These are phyloP conservation scores for Pseudogymnoascus sp. DNA, from an alignment of 2,329 filamentous ascomycete species.

Conservation along the genomic window DNA sequence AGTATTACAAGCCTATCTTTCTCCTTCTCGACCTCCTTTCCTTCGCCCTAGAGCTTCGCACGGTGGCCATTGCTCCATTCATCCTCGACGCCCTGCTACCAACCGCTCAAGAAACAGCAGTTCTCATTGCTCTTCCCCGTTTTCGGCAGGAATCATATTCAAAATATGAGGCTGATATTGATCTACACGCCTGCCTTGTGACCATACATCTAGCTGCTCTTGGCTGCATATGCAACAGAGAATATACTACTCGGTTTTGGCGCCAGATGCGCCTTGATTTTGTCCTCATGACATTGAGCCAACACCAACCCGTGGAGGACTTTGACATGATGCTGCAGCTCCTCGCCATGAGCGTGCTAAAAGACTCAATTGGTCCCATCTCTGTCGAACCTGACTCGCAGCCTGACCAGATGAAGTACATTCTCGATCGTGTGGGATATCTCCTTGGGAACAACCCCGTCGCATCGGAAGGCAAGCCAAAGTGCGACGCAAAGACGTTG, in stretches of 20 bases:
- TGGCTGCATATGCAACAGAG: conserved; percentile 41
- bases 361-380: conserved; percentile 59
- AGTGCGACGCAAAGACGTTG: conserved; percentile 19
- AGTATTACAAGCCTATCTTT: conserved; percentile 51
- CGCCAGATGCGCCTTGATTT: conserved; percentile 56
- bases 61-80: conserved; percentile 47
- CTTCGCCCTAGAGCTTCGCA: conserved; percentile 55
- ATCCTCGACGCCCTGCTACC: conserved; percentile 50
- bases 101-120: conserved; percentile 47
- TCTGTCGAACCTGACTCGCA: conserved; percentile 33
- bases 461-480: conserved; percentile 19
- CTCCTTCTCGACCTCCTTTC: conserved; percentile 56
- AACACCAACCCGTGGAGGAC: conserved; percentile 54
- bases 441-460: conserved; percentile 36
- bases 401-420: conserved; percentile 32
- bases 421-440: conserved; percentile 31
- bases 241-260: conserved; percentile 38
- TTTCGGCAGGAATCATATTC: conserved; percentile 34
- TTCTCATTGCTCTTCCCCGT: conserved; percentile 40
- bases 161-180: conserved; percentile 46
- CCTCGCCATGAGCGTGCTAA: conserved; percentile 56
- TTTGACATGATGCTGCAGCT: conserved; percentile 57
- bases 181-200: conserved; percentile 54
- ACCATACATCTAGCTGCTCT: conserved; percentile 56
- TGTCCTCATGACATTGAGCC: conserved; percentile 57